These are phyloP conservation scores for Planoprotostelium fungivorum DNA, from an alignment of 78 protist species.

Conservation along the genomic window DNA sequence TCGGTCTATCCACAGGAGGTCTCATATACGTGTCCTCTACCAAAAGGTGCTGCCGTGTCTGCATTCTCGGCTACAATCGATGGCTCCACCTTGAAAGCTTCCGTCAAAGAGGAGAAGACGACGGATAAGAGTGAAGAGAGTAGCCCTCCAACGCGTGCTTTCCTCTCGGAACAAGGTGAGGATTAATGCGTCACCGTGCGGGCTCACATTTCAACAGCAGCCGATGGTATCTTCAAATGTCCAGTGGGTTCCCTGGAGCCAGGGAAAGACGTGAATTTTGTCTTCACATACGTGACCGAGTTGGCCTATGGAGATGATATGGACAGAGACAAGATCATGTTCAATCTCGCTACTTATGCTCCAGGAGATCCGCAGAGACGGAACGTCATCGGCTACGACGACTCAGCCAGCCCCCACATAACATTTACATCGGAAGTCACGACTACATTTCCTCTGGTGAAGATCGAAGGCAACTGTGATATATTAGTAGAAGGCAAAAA, in stretches of 20 bases:
- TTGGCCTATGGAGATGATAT: not conserved
- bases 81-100: too few species aligned
- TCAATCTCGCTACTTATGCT: not conserved
- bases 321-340: not conserved
- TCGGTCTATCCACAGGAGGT: too few species aligned
- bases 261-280: not conserved
- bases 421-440: too few species aligned
- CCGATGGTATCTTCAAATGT: not conserved
- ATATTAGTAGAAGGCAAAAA: not conserved
- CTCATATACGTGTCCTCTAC: too few species aligned
- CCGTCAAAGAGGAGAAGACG: too few species aligned
- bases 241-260: not conserved
- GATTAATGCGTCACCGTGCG: not conserved
- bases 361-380: not conserved
- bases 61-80: too few species aligned
- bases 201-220: too few species aligned
- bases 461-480: not conserved
- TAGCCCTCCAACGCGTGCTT: not conserved
- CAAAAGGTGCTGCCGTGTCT: too few species aligned
- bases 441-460: not conserved
- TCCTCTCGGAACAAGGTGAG: not conserved
- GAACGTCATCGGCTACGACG: not conserved
- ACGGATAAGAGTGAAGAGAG: too few species aligned
- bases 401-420: too few species aligned
- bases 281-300: not conserved